Base-by-base conservation (phyloP, 2,329 filamentous ascomycete genomes). In the Metarhizium humberi region DNA sequence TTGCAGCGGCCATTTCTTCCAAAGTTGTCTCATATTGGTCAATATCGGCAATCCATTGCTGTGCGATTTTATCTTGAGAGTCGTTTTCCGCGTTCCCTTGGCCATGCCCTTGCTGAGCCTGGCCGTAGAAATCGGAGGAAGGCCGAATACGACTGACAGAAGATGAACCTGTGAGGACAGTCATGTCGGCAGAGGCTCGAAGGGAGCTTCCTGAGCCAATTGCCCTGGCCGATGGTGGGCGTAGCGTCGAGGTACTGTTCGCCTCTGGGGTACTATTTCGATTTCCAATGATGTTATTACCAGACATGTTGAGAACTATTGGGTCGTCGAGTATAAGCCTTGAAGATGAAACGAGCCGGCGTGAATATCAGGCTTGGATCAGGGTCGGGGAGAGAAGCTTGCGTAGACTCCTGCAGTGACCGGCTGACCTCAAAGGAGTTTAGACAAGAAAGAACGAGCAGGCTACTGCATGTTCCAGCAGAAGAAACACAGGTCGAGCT, bases 41-140 rank as follows among this genome's bases (percentile, higher is more conserved):
- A 63, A 99, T 97, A 66, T 99, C 94, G 55, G 92, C 91, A 65
- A 99, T 92, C 94, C 94, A 99, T 73, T 99, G 92, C 75, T 96
- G 92, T 52, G 92, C 91, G 61, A 92, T 88, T 73, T 92, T 92
- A 70, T 97, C 94, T 70, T 94, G 86, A 10, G 88, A 84, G 71
- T 97, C 94, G 59, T 75, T 72, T 55, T 96, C 92, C 20, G 81
- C 74, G 63, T 80, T 84, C 62, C 78, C 81, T 58, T 89, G 86
- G 64, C 78, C 80, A 64, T 84, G 85, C 59, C 80, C 80, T 69
- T 86, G 80, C 65, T 88, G 84, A 47, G 81, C 75, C 66, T 88
- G 89, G 60, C 89, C 92, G 71, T 92, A 96, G 71, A 97, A 91
- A 69, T 99, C 94, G 20, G 94, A 97, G 30, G 92, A 91, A 36